Percentiles rank a stretch among this genome's conserved stretches.
Conservation (phyloP, 169 alveolate species). For the Pseudocohnilembus persalinus region DNA sequence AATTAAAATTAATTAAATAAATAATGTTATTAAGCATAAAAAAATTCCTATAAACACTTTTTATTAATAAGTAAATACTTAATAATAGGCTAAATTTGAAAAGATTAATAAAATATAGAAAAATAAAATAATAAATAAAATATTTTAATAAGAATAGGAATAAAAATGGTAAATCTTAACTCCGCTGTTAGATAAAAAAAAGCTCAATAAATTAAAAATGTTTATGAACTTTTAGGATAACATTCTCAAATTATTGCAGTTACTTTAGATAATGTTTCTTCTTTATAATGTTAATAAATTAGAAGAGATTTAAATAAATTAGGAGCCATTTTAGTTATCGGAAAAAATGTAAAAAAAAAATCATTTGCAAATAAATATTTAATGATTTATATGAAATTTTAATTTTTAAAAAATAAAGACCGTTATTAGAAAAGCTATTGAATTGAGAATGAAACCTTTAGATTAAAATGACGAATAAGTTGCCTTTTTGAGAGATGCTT, state of each 20-base stretch:
- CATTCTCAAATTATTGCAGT: slow-evolving; percentile 73
- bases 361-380: not conserved
- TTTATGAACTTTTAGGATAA: slow-evolving; percentile 50
- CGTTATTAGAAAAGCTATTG: slow-evolving; percentile 92
- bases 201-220: slow-evolving; percentile 27
- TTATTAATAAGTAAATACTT: too few species aligned
- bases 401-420: slow-evolving; percentile 55
- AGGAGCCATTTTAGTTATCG: slow-evolving; percentile 92
- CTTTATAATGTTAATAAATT: slow-evolving; percentile 93
- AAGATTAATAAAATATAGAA: not conserved
- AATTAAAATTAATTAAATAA: too few species aligned
- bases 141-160: not conserved
- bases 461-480: slow-evolving; percentile 54
- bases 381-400: not conserved
- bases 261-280: slow-evolving; percentile 96
- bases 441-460: slow-evolving; percentile 53
- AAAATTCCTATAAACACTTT: too few species aligned
- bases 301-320: slow-evolving; percentile 82
- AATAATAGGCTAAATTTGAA: not conserved
- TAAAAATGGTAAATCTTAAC: not conserved
- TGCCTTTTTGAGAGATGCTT: slow-evolving; percentile 57
- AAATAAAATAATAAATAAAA: too few species aligned
- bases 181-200: slow-evolving; percentile 9
- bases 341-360: slow-evolving; percentile 86
- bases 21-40: too few species aligned